A percentile compares a stretch with the other conserved stretches of the same genome.
Evolutionary conservation across 768 basidiomycete species (phyloP).

Genomic region (Trametes sanguinea): DNA sequence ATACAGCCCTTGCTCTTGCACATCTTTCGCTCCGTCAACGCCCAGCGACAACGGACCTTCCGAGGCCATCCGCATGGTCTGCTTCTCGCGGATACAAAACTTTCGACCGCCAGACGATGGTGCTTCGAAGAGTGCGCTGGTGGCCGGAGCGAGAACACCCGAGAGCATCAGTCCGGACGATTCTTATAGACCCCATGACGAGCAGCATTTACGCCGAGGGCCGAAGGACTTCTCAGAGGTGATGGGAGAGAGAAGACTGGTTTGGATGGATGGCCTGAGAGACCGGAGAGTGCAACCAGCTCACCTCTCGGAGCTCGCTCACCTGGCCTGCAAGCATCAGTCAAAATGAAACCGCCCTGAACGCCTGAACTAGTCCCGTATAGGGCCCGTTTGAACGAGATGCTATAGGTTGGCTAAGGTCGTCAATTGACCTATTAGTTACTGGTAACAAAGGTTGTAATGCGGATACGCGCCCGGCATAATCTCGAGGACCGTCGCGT

Average conservation of each 20-base stretch:
- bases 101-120: background rate
- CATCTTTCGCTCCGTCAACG: background rate
- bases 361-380: background rate
- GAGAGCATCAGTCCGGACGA: background rate
- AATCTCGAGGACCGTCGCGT: constrained; percentile 8
- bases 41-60: background rate
- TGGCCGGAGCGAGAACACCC: constrained; percentile 17
- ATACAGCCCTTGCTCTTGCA: background rate
- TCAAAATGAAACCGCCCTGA: background rate
- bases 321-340: background rate
- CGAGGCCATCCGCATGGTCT: background rate
- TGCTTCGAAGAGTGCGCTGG: background rate
- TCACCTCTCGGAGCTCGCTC: background rate
- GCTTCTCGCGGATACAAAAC: background rate
- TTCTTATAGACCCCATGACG: constrained; percentile 9
- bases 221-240: background rate
- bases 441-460: too few relatives aligned
- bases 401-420: too few relatives aligned
- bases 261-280: background rate
- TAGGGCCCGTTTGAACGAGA: too few relatives aligned
- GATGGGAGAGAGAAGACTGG: background rate
- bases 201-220: background rate
- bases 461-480: background rate
- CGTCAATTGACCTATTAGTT: too few relatives aligned
- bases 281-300: background rate